A percentile compares a stretch with the other conserved stretches of the same genome.
Evolutionary conservation across 805 yeast genomes (phyloP).

Genomic region (Zygotorulaspora danielsina): DNA sequence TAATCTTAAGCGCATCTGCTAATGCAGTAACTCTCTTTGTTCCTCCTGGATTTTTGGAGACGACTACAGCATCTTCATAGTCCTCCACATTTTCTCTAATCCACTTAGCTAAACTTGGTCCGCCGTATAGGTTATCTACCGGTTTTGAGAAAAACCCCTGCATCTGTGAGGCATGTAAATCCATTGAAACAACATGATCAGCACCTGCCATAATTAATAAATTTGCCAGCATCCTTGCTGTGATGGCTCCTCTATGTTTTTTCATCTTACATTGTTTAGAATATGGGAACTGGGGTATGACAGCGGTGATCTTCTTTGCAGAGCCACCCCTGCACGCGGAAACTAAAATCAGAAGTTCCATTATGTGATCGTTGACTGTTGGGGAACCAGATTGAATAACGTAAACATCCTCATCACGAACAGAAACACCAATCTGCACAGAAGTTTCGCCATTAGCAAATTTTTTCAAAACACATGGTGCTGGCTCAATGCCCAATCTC

Average conservation of each 20-base stretch:
- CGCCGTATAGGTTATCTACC: constrained; percentile 93
- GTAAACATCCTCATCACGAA: constrained; percentile 95
- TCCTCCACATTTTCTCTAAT: constrained; percentile 84
- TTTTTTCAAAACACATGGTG: constrained; percentile 85
- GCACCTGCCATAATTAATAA: constrained; percentile 97
- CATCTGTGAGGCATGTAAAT: constrained; percentile 94
- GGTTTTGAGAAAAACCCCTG: constrained; percentile 98
- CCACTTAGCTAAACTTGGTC: constrained; percentile 95
- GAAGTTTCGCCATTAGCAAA: constrained; percentile 98
- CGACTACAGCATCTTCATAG: constrained; percentile 86
- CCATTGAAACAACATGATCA: constrained; percentile 97
- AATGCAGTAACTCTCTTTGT: constrained; percentile 95
- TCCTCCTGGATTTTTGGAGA: constrained; percentile 99
- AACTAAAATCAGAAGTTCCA: constrained; percentile 90
- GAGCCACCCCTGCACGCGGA: constrained; percentile 97
- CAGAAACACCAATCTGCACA: constrained; percentile 90
- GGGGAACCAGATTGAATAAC: constrained; percentile 89
- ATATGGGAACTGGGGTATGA: constrained; percentile 95
- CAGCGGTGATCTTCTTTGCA: constrained; percentile 94
- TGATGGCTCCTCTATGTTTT: constrained; percentile 97
- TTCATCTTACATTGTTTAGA: constrained; percentile 98
- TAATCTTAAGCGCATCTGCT: constrained; percentile 93
- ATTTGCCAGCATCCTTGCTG: constrained; percentile 97
- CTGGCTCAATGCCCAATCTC: constrained; percentile 86
- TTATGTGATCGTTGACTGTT: constrained; percentile 84